These are phyloP conservation scores for Talaromyces pinophilus DNA, from an alignment of 2,329 filamentous ascomycete species.

Conservation along the genomic window DNA sequence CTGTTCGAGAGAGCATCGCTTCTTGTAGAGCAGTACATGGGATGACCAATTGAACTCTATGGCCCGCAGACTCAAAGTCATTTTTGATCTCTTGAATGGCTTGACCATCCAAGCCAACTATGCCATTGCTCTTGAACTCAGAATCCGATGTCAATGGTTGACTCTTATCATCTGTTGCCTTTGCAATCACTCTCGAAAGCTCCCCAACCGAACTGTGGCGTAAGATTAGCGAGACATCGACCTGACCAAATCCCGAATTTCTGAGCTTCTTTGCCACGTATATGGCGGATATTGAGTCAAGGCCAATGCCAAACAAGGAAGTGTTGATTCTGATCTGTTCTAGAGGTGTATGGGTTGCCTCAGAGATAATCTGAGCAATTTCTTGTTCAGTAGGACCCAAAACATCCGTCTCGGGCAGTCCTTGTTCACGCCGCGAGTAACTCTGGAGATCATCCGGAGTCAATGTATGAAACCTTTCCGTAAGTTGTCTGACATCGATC, in stretches of 20 bases:
- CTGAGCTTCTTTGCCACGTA: constrained; percentile 62
- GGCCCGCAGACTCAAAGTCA: constrained; percentile 36
- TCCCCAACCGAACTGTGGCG: constrained; percentile 66
- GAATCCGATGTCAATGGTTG: neutral
- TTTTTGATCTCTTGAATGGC: constrained; percentile 36
- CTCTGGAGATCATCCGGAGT: constrained; percentile 48
- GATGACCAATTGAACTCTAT: constrained; percentile 58
- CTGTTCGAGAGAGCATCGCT: constrained; percentile 71
- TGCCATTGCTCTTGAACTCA: constrained; percentile 11
- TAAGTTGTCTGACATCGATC: constrained; percentile 62
- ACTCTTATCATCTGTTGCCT: neutral
- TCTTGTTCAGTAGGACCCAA: constrained; percentile 59
- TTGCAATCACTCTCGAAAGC: constrained; percentile 48
- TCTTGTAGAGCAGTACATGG: constrained; percentile 88
- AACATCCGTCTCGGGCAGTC: constrained; percentile 34
- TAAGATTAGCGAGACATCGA: constrained; percentile 71
- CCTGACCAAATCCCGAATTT: constrained; percentile 44
- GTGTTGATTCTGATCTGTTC: constrained; percentile 61
- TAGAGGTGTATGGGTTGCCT: constrained; percentile 50
- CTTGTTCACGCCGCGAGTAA: constrained; percentile 35
- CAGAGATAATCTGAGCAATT: constrained; percentile 59
- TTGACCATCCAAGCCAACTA: constrained; percentile 27
- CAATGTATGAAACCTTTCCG: constrained; percentile 52
- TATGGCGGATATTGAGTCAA: constrained; percentile 84
- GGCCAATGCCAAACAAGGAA: constrained; percentile 74